Percentiles rank a stretch among this genome's conserved stretches.
phyloP scores from a whole-genome alignment of 2,329 filamentous ascomycete species.

The Trichoderma lentiforme region DNA sequence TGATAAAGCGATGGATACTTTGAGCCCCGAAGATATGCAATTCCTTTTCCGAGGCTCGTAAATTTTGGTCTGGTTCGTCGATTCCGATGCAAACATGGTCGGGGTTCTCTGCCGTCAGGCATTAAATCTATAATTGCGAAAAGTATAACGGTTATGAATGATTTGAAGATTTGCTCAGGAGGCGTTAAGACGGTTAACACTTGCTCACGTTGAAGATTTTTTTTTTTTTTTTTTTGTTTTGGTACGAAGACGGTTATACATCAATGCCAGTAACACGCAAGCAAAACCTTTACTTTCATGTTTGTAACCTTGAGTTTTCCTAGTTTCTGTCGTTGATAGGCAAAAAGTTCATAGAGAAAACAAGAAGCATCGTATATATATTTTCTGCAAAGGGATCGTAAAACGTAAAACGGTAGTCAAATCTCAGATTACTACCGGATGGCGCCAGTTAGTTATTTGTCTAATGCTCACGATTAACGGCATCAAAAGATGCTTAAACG shows the following conservation, averaged over 20 bases:
- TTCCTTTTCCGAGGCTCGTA: slow-evolving; percentile 81
- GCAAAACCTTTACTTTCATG: neutral
- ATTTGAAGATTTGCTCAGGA: neutral
- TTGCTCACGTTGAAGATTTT: neutral
- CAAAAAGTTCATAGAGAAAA: neutral
- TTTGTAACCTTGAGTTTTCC: neutral
- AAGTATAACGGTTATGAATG: neutral
- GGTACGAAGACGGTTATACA: neutral
- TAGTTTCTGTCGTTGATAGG: neutral
- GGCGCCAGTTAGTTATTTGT: neutral
- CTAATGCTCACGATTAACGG: neutral
- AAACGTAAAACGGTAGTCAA: neutral
- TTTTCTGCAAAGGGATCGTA: neutral
- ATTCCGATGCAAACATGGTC: neutral
- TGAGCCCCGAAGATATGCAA: slow-evolving; percentile 89
- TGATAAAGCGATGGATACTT: slow-evolving; percentile 81
- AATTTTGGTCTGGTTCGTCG: neutral
- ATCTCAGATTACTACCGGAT: neutral
- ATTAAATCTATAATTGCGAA: neutral
- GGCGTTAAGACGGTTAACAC: neutral
- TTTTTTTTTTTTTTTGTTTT: neutral
- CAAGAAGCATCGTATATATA: neutral
- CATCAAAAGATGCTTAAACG: neutral
- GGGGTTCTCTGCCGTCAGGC: neutral
- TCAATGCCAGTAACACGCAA: neutral